These are phyloP conservation scores for Solanum chaucha DNA, from an alignment of 257 asterid species.

Conservation along the genomic window DNA sequence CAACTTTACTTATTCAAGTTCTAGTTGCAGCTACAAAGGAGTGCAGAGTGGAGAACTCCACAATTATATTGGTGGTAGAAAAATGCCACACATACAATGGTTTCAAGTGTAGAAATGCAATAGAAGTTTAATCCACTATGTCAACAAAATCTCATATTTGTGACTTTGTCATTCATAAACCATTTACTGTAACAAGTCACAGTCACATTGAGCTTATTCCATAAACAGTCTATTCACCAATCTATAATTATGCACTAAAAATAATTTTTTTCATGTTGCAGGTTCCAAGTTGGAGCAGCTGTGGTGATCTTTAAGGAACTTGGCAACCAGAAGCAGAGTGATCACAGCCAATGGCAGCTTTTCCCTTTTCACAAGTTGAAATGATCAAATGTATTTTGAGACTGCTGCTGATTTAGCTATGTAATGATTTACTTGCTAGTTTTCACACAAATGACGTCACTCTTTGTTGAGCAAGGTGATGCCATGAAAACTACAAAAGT, in stretches of 20 bases:
- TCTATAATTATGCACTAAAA: background rate
- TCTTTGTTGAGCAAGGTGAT: conserved; percentile 64
- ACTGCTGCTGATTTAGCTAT: conserved; percentile 36
- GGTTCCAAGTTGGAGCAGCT: conserved; percentile 85
- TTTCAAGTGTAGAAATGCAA: background rate
- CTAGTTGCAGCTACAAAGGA: background rate
- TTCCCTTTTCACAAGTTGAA: conserved; percentile 88
- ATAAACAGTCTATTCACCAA: background rate
- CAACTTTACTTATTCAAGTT: background rate
- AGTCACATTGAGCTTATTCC: background rate
- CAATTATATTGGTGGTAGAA: background rate
- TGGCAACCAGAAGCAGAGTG: conserved; percentile 28
- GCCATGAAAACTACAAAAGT: conserved; percentile 17
- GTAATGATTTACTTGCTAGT: conserved; percentile 80
- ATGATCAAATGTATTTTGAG: conserved; percentile 71
- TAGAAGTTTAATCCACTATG: background rate
- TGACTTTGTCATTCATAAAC: background rate
- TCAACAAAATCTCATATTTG: background rate
- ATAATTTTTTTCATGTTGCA: conserved; percentile 1
- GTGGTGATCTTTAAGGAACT: conserved; percentile 41
- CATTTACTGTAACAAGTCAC: background rate
- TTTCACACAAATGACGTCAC: conserved; percentile 87
- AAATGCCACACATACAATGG: background rate
- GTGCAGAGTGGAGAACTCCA: background rate
- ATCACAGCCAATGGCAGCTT: conserved; percentile 49